These are phyloP conservation scores for Trichoderma erinaceum DNA, from an alignment of 495 filamentous ascomycete species.

Conservation along the genomic window DNA sequence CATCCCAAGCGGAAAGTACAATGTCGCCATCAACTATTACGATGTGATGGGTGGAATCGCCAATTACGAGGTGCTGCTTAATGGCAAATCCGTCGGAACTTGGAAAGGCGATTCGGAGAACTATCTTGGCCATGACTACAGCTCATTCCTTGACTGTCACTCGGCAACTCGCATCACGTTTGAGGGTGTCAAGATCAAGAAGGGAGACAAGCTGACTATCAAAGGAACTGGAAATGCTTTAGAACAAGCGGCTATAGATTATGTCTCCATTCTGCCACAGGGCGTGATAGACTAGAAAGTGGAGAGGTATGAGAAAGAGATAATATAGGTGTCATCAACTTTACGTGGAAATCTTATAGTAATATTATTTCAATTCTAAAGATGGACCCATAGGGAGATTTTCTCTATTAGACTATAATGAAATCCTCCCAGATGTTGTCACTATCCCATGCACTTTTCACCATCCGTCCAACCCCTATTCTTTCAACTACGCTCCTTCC, in stretches of 20 bases:
- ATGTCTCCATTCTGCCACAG: constrained; percentile 54
- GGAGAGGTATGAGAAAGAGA: not conserved
- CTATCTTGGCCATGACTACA: constrained; percentile 48
- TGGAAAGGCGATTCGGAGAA: constrained; percentile 56
- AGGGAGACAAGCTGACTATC: constrained; percentile 55
- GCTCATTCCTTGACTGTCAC: constrained; percentile 54
- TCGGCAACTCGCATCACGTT: constrained; percentile 59
- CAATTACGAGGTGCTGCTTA: constrained; percentile 48
- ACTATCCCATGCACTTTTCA: not conserved
- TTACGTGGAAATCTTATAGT: not conserved
- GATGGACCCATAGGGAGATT: too few relatives aligned
- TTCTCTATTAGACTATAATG: not conserved
- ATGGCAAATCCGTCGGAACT: constrained; percentile 43
- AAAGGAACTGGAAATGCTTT: constrained; percentile 51
- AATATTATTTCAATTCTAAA: not conserved
- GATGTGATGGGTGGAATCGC: constrained; percentile 52
- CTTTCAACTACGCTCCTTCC: not conserved
- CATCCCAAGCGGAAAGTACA: constrained; percentile 49
- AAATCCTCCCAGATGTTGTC: not conserved
- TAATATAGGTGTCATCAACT: not conserved
- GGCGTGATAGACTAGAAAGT: constrained; percentile 50
- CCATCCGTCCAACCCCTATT: not conserved
- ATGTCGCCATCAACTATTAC: constrained; percentile 61
- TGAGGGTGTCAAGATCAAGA: constrained; percentile 39
- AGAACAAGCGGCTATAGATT: constrained; percentile 62